phyloP scores from a whole-genome alignment of 805 yeast species.

The Teunomyces cretensis region DNA sequence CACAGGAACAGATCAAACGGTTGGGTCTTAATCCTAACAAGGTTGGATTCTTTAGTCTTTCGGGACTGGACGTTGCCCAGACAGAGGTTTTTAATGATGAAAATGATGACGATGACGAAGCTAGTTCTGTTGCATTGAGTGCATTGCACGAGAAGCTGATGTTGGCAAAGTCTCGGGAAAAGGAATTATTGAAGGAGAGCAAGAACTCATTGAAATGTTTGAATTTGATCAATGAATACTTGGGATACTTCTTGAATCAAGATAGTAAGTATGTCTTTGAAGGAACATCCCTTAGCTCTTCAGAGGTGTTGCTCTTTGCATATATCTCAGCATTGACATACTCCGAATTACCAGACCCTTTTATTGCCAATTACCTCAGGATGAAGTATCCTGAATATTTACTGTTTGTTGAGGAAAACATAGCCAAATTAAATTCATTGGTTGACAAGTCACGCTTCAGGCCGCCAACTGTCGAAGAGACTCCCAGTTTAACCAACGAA shows the following conservation, averaged over 20 bases:
- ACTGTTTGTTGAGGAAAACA: conserved; percentile 9
- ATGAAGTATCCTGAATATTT: conserved; percentile 30
- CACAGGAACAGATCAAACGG: conserved; percentile 31
- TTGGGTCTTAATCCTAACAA: conserved; percentile 30
- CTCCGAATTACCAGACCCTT: conserved; percentile 40
- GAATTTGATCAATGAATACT: conserved; percentile 21
- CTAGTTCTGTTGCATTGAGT: conserved; percentile 30
- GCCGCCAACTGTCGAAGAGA: conserved; percentile 24
- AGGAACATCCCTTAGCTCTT: conserved; percentile 14
- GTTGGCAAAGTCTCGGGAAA: conserved; percentile 33
- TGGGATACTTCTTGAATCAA: conserved; percentile 17
- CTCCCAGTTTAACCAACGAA: conserved; percentile 39
- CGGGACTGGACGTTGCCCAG: conserved; percentile 19
- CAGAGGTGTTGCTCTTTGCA: conserved; percentile 42
- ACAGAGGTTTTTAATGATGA: conserved; percentile 31
- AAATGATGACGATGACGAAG: conserved; percentile 15
- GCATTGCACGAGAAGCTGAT: conserved; percentile 39
- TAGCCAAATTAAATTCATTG: conserved; percentile 10
- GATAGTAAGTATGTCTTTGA: conserved; percentile 13
- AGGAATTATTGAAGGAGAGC: conserved; percentile 28
- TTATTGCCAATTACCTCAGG: conserved; percentile 34
- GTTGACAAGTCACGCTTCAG: conserved; percentile 15
- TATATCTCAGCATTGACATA: conserved; percentile 33
- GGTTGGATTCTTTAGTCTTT: conserved; percentile 30
- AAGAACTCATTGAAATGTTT: conserved; percentile 34